phyloP scores from a whole-genome alignment of 352 stramenopile species.

The Globisporangium uncinulatum region DNA sequence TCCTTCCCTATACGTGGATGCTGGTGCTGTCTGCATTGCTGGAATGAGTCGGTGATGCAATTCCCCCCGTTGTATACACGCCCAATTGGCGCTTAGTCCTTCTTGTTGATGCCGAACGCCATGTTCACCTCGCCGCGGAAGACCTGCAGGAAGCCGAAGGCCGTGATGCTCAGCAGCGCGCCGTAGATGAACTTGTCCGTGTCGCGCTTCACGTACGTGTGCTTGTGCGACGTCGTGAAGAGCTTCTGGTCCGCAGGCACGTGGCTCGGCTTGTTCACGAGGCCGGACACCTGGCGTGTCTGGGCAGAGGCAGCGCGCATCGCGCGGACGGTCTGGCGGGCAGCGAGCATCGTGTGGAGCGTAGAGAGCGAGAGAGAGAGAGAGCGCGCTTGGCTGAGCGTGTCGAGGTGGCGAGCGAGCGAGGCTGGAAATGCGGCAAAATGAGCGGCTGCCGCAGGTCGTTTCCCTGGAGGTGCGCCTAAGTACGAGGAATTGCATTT shows the following conservation, averaged over 20 bases:
- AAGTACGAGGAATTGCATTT: too few relatives aligned
- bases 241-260: constrained; percentile 59
- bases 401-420: too few relatives aligned
- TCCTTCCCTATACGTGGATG: background rate
- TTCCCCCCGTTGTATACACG: too few relatives aligned
- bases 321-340: constrained; percentile 39
- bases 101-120: constrained; percentile 62
- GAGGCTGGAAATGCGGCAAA: too few relatives aligned
- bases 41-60: too few relatives aligned
- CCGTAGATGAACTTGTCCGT: constrained; percentile 41
- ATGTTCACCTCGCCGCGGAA: constrained; percentile 66
- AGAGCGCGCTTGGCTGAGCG: too few relatives aligned
- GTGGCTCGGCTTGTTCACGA: constrained; percentile 69
- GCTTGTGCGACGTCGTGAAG: constrained; percentile 49
- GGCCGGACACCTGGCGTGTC: constrained; percentile 40
- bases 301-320: constrained; percentile 23
- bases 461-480: too few relatives aligned
- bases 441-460: too few relatives aligned
- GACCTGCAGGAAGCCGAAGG: constrained; percentile 51
- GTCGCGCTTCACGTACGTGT: constrained; percentile 61
- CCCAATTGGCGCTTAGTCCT: constrained; percentile 36
- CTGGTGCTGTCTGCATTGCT: too few relatives aligned
- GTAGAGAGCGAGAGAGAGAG: too few relatives aligned
- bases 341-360: constrained; percentile 42
- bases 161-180: constrained; percentile 35